Conservation (phyloP, 768 basidiomycete species). For the Pilatotrama ljubarskyi region DNA sequence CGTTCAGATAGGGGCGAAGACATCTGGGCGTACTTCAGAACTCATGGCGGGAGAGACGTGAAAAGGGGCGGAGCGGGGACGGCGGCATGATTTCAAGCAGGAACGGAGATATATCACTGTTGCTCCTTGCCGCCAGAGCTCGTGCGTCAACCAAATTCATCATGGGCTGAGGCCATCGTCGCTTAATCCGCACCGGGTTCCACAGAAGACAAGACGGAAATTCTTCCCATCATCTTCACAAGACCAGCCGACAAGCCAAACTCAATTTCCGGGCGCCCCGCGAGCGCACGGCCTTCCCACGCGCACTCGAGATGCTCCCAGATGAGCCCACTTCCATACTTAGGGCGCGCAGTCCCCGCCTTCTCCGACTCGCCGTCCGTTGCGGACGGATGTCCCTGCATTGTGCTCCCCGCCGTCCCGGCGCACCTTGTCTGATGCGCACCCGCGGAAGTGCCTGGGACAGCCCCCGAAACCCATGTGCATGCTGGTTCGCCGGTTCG, state of each 20-base stretch:
- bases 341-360: not conserved
- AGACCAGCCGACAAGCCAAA: not conserved
- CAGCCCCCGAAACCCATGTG: no score
- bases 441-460: not conserved
- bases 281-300: not conserved
- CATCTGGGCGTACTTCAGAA: not conserved
- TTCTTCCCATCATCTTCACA: conserved; percentile 1
- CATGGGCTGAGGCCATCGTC: not conserved
- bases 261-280: not conserved
- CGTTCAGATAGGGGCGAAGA: not conserved
- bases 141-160: conserved; percentile 3
- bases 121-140: not conserved
- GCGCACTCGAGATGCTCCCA: not conserved
- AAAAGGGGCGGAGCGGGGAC: not conserved
- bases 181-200: conserved; percentile 6
- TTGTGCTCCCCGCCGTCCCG: not conserved
- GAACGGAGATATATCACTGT: conserved; percentile 15
- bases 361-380: not conserved
- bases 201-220: conserved; percentile 5
- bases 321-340: not conserved
- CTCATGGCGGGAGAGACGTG: conserved; percentile 2
- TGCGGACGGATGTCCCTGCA: not conserved
- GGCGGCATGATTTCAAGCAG: not conserved
- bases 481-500: not conserved
- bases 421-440: not conserved